Percentiles rank a stretch among this genome's conserved stretches.
These are phyloP conservation scores for Salvia miltiorrhiza DNA, from an alignment of 257 asterid genomes.

Conservation along the genomic window DNA sequence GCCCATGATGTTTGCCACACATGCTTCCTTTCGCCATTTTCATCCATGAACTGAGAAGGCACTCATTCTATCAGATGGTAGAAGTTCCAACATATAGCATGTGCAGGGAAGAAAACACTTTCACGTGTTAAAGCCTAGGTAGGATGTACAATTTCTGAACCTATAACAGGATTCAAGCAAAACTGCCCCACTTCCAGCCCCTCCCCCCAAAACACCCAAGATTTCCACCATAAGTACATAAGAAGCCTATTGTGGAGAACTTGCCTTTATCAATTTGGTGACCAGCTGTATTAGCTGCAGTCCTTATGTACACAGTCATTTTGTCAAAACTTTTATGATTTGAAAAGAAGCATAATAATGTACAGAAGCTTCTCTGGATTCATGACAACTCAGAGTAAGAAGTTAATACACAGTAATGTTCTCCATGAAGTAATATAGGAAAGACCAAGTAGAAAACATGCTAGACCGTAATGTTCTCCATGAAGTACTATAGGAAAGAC, in stretches of 20 bases:
- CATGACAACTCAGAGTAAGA: conserved; percentile 6
- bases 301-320: conserved; percentile 7
- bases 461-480: conserved; percentile 3
- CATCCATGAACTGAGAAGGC: conserved; percentile 75
- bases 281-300: conserved; percentile 1
- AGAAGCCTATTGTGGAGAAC: conserved; percentile 6
- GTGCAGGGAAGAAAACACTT: not conserved
- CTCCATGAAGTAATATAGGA: not conserved
- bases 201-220: not conserved
- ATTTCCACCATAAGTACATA: not conserved
- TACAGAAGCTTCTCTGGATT: not conserved
- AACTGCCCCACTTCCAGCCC: not conserved
- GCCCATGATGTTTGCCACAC: conserved; percentile 99
- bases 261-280: not conserved
- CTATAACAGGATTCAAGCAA: not conserved
- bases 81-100: conserved; percentile 2
- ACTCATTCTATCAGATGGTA: conserved; percentile 12
- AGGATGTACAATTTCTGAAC: not conserved
- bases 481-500: not conserved
- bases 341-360: not conserved
- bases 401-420: not conserved
- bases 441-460: not conserved
- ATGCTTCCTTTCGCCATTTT: conserved; percentile 86
- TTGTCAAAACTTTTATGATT: not conserved
- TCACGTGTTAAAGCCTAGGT: not conserved